Evolutionary conservation across 1,139 yeast species (phyloP), one percentile per base, ranked within the genome.

Genomic region (Trichomonascaceae sp.): DNA sequence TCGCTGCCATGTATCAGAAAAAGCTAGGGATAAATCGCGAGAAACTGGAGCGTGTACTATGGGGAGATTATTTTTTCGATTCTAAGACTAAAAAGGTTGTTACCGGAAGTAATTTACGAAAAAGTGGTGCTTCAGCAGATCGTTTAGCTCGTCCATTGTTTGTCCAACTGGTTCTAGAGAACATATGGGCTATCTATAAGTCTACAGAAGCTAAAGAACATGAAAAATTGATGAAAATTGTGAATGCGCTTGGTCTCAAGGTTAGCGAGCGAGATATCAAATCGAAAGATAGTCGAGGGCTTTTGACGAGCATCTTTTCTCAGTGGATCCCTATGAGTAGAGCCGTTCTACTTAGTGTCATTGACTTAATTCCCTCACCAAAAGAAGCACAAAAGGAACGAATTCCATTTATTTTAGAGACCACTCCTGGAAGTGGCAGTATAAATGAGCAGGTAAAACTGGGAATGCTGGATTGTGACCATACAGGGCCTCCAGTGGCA

Each of bases 291-390:
- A 75, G 82, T 53, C 84, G 83, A 61, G 74, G 74, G 50, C 70
- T 89, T 47, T 70, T 90, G 43, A 79, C 78, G 55, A 74, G 82
- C n/a, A 81, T 95, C 10, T 83, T 91, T 82, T 81, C 90, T 1
- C 98, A 91, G 66, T 95, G 99, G 98, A 75, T 95, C 24, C 98
- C 99, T 0, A 80, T 95, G 9, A 86, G 97, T 43, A 84, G 87
- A 51, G 89, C 98, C 0, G 80, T 93, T 19, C 72, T 93, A 43
- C 79, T 95, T 10, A 83, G 95, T 2, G 96, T 93, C 2, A 85
- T 91, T 46, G 95, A 89, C 56, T 81, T 81, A 58, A 70, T 95
- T 51, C 97, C 98, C 0, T 85, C 95, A 13, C 99, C 99, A 0
- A 64, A 77, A 2, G 74, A 69, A 1, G 87, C 97, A 0, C 99